These are phyloP conservation scores for Ustilago vetiveriae DNA, from an alignment of 1,284 basidiomycete genomes.

Conservation along the genomic window DNA sequence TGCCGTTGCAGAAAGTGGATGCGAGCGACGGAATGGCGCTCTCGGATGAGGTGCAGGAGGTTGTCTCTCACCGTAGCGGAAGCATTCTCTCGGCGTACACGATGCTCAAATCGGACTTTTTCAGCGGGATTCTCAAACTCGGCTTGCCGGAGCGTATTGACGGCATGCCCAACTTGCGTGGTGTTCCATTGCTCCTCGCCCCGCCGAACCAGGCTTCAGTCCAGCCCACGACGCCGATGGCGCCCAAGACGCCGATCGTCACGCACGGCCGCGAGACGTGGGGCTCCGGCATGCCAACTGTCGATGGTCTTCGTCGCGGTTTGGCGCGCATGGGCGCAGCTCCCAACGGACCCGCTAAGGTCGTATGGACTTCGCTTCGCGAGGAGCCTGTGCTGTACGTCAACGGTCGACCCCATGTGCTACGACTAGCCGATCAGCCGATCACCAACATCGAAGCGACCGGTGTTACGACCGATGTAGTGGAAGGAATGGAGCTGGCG, in stretches of 20 bases:
- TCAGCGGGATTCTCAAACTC: conserved; percentile 69
- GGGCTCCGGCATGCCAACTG: conserved; percentile 66
- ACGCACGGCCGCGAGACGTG: conserved; percentile 56
- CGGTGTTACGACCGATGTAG: conserved; percentile 88
- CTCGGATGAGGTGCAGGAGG: conserved; percentile 66
- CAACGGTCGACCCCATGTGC: conserved; percentile 80
- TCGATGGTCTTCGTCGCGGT: conserved; percentile 62
- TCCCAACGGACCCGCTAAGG: conserved; percentile 42
- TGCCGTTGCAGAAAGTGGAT: conserved; percentile 76
- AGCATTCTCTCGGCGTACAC: conserved; percentile 89
- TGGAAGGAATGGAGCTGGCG: conserved; percentile 89
- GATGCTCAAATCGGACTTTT: conserved; percentile 97
- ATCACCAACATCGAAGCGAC: conserved; percentile 73
- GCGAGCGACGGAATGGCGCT: conserved; percentile 79
- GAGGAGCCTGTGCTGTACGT: conserved; percentile 67
- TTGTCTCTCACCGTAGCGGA: conserved; percentile 83
- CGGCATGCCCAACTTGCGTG: conserved; percentile 65
- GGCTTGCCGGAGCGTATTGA: conserved; percentile 60
- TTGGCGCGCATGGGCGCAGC: conserved; percentile 61
- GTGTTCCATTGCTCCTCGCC: conserved; percentile 53
- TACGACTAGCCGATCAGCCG: conserved; percentile 80
- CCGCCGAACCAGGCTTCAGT: conserved; percentile 19
- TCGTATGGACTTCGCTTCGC: conserved; percentile 64
- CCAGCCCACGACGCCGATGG: conserved; percentile 28
- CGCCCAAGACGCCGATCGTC: conserved; percentile 32